Base-by-base conservation (phyloP, 495 filamentous ascomycete species). In the Xylaria sp. region DNA sequence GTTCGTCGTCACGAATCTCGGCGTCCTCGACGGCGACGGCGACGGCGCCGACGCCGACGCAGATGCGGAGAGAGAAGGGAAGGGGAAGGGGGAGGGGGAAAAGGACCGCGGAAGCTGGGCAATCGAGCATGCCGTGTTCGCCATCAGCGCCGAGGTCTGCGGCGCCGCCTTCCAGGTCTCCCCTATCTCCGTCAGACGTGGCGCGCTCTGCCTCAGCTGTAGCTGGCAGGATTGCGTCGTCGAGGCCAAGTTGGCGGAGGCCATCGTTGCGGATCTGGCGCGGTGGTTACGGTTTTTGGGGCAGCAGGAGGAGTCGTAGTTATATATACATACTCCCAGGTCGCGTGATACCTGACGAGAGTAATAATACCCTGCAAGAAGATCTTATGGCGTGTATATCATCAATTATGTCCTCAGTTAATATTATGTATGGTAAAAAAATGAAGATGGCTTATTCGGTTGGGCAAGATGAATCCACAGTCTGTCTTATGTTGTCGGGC, bases 1-100 rank as follows among this genome's bases (percentile, higher is more conserved):
- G 17, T 77, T 77, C 68, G 77, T 75, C 15, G 72, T 84, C 11
- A 78, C 77, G 21, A 84, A 84, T 59, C 52, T 83, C 9, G 80
- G 80, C 58, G 68, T 74, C 4, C 46, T 77, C 61, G 68, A 78
- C 37, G 55, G 64, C 41, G 11, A 6, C 19, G 15, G 17, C 46
- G 52, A 0, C 1, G 29, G 24, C 0, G 26, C 50, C 4, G 50
- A 35, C 17, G n/a, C n/a, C n/a, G n/a, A n/a, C n/a, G n/a, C n/a
- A n/a, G n/a, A n/a, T n/a, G n/a, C n/a, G n/a, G n/a, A n/a, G n/a
- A n/a, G n/a, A n/a, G n/a, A n/a, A n/a, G n/a, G n/a, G n/a, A 21
- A 0, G 26, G 53, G 1, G 14, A n/a, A 11, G 15, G 31, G 24
- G 17, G 6, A 40, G 26, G 31, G 21, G 7, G 6, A 21, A 17